Evolutionary conservation across 345 rosid species (phyloP).

Genomic region (Rhodamnia rubescens): DNA sequence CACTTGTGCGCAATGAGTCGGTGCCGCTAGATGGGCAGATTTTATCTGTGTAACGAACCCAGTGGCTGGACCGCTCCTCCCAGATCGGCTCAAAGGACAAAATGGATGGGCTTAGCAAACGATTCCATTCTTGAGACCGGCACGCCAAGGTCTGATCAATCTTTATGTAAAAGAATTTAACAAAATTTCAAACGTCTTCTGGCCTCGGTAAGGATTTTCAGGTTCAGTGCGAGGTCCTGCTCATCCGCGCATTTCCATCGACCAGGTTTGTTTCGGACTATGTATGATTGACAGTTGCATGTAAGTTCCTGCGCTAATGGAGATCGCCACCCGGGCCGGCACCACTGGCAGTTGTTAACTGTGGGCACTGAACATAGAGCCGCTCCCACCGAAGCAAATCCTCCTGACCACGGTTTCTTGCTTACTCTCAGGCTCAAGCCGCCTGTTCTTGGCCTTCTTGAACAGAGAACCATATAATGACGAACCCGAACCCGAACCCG

Average conservation of each 20-base stretch:
- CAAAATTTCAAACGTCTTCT: background rate
- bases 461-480: background rate
- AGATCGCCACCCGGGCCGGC: slow-evolving; percentile 16
- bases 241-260: background rate
- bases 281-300: background rate
- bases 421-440: background rate
- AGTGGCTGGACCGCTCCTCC: background rate
- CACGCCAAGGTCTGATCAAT: background rate
- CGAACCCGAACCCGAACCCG: background rate
- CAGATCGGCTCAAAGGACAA: background rate
- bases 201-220: background rate
- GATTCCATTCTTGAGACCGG: background rate
- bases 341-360: slow-evolving; percentile 7
- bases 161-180: background rate
- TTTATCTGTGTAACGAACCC: background rate
- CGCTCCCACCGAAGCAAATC: background rate
- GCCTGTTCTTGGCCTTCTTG: background rate
- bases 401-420: background rate
- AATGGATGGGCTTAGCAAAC: background rate
- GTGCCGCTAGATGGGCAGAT: background rate
- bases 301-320: slow-evolving; percentile 25
- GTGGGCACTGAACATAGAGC: slow-evolving; percentile 9
- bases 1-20: background rate
- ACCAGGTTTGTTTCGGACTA: background rate
- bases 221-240: background rate